A percentile compares a stretch with the other conserved stretches of the same genome.
Evolutionary conservation across 2,329 filamentous ascomycete species (phyloP).

Genomic region (Diaporthe ilicicola): DNA sequence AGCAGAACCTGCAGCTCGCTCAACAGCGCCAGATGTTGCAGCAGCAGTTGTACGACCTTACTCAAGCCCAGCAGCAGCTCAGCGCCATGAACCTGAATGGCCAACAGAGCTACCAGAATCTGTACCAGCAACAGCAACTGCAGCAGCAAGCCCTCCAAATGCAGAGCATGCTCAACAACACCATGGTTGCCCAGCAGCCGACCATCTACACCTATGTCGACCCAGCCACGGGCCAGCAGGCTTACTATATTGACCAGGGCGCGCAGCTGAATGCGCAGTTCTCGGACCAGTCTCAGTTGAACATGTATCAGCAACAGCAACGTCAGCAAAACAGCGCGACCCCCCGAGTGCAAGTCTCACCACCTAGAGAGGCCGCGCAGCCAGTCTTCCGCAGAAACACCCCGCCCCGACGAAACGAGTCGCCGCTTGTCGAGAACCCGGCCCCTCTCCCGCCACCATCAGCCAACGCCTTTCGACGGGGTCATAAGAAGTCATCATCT

Average conservation of each 20-base stretch:
- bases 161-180: constrained; percentile 56
- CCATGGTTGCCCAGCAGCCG: constrained; percentile 69
- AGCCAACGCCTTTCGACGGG: constrained; percentile 89
- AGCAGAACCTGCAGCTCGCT: constrained; percentile 90
- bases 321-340: constrained; percentile 63
- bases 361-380: constrained; percentile 71
- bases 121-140: constrained; percentile 54
- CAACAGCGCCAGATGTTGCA: constrained; percentile 96
- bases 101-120: constrained; percentile 69
- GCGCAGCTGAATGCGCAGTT: constrained; percentile 48
- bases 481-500: constrained; percentile 90
- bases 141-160: constrained; percentile 71
- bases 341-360: constrained; percentile 83
- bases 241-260: constrained; percentile 78
- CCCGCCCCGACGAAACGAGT: constrained; percentile 72
- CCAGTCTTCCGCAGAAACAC: constrained; percentile 68
- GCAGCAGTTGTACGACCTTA: constrained; percentile 87
- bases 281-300: constrained; percentile 34
- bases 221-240: constrained; percentile 83
- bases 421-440: constrained; percentile 67
- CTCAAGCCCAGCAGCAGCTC: constrained; percentile 83
- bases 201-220: constrained; percentile 87
- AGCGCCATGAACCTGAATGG: constrained; percentile 76
- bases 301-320: constrained; percentile 56
- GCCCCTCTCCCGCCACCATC: constrained; percentile 84